Evolutionary conservation across 2,329 filamentous ascomycete species (phyloP), one percentile per base, ranked within the genome.

Genomic region (Talaromyces sp.): DNA sequence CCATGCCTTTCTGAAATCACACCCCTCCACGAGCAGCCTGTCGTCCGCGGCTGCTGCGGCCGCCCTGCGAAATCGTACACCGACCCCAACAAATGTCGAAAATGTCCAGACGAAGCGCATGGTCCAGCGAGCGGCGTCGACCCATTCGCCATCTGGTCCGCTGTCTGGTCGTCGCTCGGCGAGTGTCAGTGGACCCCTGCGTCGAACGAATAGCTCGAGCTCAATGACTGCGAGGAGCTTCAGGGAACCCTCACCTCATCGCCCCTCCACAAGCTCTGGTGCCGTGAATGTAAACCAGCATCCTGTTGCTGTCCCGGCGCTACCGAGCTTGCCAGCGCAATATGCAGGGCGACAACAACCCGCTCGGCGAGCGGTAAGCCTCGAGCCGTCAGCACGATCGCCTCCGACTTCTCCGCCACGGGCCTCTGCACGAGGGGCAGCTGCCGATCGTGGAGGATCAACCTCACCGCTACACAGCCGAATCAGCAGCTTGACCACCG

Each of bases 181-280:
- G 51, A 71, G 60, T 61, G 73, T 59, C 63, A 68, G 69, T 57
- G 69, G 77, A 47, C 49, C 57, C 5, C 75, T 92, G 55, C 81
- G 86, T 56, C 80, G 90, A 65, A 80, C 82, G 33, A 82, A 80
- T 50, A 95, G 92, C 73, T 83, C 83, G 24, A 82, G 86, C 19
- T 96, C 91, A 45, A 96, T 97, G 92, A 87, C 85, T 27, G 89
- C 93, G 70, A 85, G 93, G 52, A 92, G 91, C 1, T 96, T 97
- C 72, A 86, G 92, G 61, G 88, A 88, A 11, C 85, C 86, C 3
- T 95, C 87, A 3, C 90, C 81, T 55, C 66, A 64, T 50, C 72
- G 73, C 32, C 68, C 72, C 27, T 64, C 68, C 39, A 71, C 78
- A 70, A 73, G 72, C 68, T 78, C 79, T 50, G 67, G 72, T 52